Evolutionary conservation across 805 yeast genomes (phyloP).

Genomic region (Candida mattraensis): DNA sequence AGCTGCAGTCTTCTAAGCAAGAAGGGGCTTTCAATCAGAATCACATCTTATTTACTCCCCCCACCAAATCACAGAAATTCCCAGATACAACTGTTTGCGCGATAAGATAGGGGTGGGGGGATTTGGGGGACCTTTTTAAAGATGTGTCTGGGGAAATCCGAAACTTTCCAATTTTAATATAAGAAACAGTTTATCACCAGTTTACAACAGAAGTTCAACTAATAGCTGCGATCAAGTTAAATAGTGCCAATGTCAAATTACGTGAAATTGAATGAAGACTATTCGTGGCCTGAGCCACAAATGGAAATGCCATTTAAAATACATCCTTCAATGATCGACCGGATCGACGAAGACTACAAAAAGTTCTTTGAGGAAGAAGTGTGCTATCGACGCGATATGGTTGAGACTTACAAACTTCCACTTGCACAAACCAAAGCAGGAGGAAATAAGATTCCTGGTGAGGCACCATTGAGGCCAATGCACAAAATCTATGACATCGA

Average conservation of each 20-base stretch:
- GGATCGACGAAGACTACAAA: slow-evolving; percentile 26
- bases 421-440: slow-evolving; percentile 23
- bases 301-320: slow-evolving; percentile 32
- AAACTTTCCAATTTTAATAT: no score
- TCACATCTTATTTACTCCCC: no score
- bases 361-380: slow-evolving; percentile 24
- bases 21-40: no score
- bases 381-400: slow-evolving; percentile 22
- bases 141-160: no score
- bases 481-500: slow-evolving; percentile 17
- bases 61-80: no score
- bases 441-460: slow-evolving; percentile 30
- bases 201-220: no score
- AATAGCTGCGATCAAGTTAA: no score
- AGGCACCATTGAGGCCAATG: slow-evolving; percentile 27
- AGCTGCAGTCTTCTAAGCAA: no score
- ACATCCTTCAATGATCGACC: slow-evolving; percentile 20
- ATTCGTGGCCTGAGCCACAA: slow-evolving; percentile 33
- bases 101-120: no score
- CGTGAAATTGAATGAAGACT: slow-evolving; percentile 23
- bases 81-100: no score
- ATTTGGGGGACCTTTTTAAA: no score
- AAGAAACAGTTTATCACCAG: no score
- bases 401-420: slow-evolving; percentile 26
- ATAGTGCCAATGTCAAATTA: slow-evolving; percentile 16